Conservation (phyloP, 1,284 basidiomycete genomes). For the Tetrapyrgos nigripes region DNA sequence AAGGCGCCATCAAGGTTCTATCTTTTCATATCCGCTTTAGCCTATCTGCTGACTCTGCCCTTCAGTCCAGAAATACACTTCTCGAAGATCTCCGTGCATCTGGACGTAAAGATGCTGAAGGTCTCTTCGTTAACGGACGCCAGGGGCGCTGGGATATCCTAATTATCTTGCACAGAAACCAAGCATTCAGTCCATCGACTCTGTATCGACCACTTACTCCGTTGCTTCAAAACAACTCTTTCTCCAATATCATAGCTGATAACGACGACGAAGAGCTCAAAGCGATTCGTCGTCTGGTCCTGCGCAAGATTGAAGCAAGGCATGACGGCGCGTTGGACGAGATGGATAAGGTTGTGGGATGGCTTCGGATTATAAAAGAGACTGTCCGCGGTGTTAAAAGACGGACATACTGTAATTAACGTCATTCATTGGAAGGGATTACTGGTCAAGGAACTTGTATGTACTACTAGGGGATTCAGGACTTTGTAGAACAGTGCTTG, state of each 20-base stretch:
- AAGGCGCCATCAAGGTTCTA: slow-evolving; percentile 57
- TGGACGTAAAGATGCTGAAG: background rate
- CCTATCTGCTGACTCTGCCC: slow-evolving; percentile 5
- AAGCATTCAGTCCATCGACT: slow-evolving; percentile 42
- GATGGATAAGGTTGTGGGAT: slow-evolving; percentile 60
- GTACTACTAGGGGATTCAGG: background rate
- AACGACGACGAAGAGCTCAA: slow-evolving; percentile 64
- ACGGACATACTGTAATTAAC: slow-evolving; percentile 40
- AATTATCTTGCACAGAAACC: slow-evolving; percentile 24
- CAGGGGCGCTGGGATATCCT: background rate
- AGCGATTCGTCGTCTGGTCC: slow-evolving; percentile 61
- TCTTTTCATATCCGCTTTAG: slow-evolving; percentile 7
- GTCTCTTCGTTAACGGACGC: background rate
- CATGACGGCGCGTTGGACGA: slow-evolving; percentile 67
- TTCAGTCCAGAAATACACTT: slow-evolving; percentile 44
- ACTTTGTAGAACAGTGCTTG: background rate
- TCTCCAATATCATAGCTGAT: slow-evolving; percentile 44
- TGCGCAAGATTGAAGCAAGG: slow-evolving; percentile 66
- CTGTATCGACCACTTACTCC: slow-evolving; percentile 46
- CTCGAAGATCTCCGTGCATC: slow-evolving; percentile 38
- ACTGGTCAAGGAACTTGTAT: background rate
- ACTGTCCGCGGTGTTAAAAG: slow-evolving; percentile 62
- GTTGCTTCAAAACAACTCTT: slow-evolving; percentile 40
- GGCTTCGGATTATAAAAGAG: slow-evolving; percentile 69
- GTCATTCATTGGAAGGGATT: background rate